phyloP scores from a whole-genome alignment of 192 early-diverging fungal species.

The Umbelopsis sp. region DNA sequence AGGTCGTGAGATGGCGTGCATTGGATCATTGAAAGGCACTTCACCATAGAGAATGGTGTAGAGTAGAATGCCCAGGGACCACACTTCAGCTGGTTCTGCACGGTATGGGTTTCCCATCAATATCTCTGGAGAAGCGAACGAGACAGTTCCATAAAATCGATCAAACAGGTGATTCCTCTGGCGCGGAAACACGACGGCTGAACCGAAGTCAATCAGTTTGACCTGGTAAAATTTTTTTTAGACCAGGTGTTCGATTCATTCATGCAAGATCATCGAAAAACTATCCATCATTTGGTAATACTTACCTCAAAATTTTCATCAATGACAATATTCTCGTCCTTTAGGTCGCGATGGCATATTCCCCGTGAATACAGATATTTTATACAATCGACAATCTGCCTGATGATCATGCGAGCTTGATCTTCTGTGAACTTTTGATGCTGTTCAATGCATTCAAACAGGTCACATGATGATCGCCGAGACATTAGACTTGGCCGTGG shows the following conservation, averaged over 20 bases:
- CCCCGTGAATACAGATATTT: conserved; percentile 58
- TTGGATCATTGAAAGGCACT: conserved; percentile 58
- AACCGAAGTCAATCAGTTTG: conserved; percentile 72
- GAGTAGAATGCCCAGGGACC: conserved; percentile 71
- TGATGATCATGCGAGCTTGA: conserved; percentile 65
- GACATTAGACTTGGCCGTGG: conserved; percentile 30
- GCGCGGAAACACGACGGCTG: conserved; percentile 43
- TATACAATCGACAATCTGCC: conserved; percentile 69
- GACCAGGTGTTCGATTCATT: too few species aligned
- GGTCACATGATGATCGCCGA: conserved; percentile 61
- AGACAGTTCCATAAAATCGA: conserved; percentile 52
- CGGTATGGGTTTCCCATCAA: conserved; percentile 58
- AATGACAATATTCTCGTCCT: conserved; percentile 72
- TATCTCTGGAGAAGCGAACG: conserved; percentile 70
- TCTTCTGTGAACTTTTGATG: conserved; percentile 63
- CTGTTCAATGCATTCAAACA: conserved; percentile 81
- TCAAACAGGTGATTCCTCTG: conserved; percentile 30
- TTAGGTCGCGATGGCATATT: conserved; percentile 82
- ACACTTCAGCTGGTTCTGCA: conserved; percentile 71
- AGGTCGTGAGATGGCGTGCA: conserved; percentile 39
- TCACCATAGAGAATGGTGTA: conserved; percentile 60
- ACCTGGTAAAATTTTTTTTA: conserved; percentile 30
- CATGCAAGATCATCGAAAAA: not conserved
- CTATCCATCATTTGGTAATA: conserved; percentile 8
- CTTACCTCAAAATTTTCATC: conserved; percentile 39